Evolutionary conservation across 495 filamentous ascomycete species (phyloP).

Genomic region (Aspergillus hancockii): DNA sequence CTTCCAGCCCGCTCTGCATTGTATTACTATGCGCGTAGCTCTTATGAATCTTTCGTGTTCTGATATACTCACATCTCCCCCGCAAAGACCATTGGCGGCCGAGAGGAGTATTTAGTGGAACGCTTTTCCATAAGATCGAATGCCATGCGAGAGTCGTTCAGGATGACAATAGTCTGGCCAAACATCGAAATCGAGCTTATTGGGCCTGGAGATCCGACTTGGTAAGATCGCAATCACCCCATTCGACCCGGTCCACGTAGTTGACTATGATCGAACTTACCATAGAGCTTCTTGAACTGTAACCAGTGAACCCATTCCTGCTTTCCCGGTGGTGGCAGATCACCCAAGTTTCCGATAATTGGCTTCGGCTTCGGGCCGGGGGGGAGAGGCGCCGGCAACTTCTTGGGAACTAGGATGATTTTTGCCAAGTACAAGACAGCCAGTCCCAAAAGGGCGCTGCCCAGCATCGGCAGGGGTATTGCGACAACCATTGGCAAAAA

Average conservation of each 20-base stretch:
- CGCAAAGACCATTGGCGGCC: conserved; percentile 37
- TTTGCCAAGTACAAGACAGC: conserved; percentile 3
- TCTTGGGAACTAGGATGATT: conserved; percentile 1
- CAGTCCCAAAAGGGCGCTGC: conserved; percentile 5
- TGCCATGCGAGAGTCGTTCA: conserved; percentile 45
- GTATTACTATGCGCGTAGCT: background rate
- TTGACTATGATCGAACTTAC: conserved; percentile 8
- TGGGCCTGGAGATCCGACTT: conserved; percentile 28
- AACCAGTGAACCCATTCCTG: conserved; percentile 48
- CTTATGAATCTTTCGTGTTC: background rate
- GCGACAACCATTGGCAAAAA: background rate
- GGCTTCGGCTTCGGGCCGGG: conserved; percentile 45
- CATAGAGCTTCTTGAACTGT: conserved; percentile 48
- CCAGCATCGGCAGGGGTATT: background rate
- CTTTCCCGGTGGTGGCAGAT: conserved; percentile 40
- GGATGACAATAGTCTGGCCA: conserved; percentile 48
- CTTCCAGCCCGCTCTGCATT: conserved; percentile 37
- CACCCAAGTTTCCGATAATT: conserved; percentile 47
- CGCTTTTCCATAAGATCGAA: conserved; percentile 50
- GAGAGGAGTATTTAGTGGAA: conserved; percentile 44
- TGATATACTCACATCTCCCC: conserved; percentile 40
- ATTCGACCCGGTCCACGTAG: background rate
- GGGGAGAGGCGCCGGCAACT: conserved; percentile 28
- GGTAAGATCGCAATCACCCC: background rate
- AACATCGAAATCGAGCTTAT: conserved; percentile 55